phyloP scores from a whole-genome alignment of 2,329 filamentous ascomycete genomes.

The Dichotomopilus funicola region DNA sequence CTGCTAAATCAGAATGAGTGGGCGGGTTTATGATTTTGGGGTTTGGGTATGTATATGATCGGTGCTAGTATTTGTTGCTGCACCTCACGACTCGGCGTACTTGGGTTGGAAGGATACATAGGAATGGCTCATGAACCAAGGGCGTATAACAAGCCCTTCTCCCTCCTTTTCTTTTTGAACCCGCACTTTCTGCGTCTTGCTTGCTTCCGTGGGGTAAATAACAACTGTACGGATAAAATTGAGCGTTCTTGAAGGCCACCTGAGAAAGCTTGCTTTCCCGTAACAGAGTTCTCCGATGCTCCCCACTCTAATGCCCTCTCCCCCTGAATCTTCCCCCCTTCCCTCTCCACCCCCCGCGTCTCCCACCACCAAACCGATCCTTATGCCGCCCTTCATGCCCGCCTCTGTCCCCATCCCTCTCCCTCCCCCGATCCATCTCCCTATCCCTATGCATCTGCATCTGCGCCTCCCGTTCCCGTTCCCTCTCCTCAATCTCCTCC shows the following conservation, averaged over 20 bases:
- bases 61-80: no score
- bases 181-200: no score
- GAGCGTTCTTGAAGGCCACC: no score
- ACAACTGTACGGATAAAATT: no score
- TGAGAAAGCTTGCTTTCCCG: not conserved
- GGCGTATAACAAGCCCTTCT: no score
- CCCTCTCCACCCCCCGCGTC: constrained; percentile 31
- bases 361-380: constrained; percentile 31
- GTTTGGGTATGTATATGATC: not conserved
- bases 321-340: constrained; percentile 28
- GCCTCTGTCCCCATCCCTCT: constrained; percentile 22
- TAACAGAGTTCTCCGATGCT: not conserved
- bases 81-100: no score
- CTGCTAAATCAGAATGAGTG: constrained; percentile 9
- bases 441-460: constrained; percentile 26
- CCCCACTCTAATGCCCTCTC: constrained; percentile 14
- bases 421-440: constrained; percentile 14
- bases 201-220: no score
- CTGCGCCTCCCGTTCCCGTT: constrained; percentile 22
- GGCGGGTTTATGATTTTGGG: constrained; percentile 8
- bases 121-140: no score
- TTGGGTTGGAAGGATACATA: no score
- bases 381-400: constrained; percentile 21
- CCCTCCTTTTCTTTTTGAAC: no score
- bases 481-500: constrained; percentile 25